Evolutionary conservation across 495 filamentous ascomycete genomes (phyloP).

Genomic region (Penicillium chermesinum): DNA sequence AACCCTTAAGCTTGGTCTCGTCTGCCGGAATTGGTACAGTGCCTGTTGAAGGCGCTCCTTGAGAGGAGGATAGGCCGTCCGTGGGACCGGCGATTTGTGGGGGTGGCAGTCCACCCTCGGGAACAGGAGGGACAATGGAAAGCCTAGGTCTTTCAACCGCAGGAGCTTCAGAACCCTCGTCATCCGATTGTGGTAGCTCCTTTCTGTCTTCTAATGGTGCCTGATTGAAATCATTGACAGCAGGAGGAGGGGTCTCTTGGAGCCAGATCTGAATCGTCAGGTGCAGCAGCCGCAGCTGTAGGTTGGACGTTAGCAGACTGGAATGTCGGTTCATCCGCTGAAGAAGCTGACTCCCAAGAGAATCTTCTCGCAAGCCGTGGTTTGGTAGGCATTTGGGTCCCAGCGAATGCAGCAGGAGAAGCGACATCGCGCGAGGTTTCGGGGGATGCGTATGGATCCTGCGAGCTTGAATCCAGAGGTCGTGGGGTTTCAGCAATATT

Average conservation of each 20-base stretch:
- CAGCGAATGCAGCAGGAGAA: conserved; percentile 2
- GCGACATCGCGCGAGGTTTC: conserved; percentile 2
- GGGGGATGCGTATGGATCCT: conserved; percentile 14
- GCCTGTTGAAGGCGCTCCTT: neutral
- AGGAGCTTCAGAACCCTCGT: conserved; percentile 10
- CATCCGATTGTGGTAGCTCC: conserved; percentile 14
- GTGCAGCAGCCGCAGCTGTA: neutral
- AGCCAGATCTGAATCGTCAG: conserved; percentile 5
- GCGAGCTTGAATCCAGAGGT: conserved; percentile 13
- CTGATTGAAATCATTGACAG: conserved; percentile 2
- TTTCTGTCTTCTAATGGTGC: conserved; percentile 10
- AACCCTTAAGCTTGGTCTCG: conserved; percentile 47
- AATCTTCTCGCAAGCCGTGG: conserved; percentile 34
- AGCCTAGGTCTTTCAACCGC: conserved; percentile 19
- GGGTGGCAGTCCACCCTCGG: conserved; percentile 14
- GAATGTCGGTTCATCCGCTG: conserved; percentile 14
- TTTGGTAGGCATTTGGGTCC: conserved; percentile 10
- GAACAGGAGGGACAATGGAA: conserved; percentile 21
- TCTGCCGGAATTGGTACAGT: conserved; percentile 11
- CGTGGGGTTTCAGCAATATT: conserved; percentile 9
- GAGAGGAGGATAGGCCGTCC: neutral
- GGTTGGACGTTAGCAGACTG: conserved; percentile 10
- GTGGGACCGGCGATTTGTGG: conserved; percentile 14
- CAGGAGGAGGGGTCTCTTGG: conserved; percentile 12
- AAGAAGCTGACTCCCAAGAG: conserved; percentile 38